Conservation (phyloP, 208 protist species). For the Herpetomonas tarakana region DNA sequence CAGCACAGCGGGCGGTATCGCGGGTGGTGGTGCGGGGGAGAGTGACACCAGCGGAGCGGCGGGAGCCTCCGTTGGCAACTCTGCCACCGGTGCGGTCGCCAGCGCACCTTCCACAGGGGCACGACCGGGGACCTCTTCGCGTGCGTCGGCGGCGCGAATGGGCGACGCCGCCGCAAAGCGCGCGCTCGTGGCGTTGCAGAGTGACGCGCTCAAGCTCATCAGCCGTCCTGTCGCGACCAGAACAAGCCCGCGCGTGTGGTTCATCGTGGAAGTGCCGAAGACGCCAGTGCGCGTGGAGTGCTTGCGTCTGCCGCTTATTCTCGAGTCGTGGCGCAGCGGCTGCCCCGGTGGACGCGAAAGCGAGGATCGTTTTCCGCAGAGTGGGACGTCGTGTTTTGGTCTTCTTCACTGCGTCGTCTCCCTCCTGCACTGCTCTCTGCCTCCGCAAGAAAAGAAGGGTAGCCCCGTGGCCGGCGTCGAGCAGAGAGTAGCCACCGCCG, state of each 20-base stretch:
- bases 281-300: slow-evolving; percentile 5
- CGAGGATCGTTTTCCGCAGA: neutral
- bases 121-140: no score
- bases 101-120: no score
- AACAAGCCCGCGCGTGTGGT: slow-evolving; percentile 7
- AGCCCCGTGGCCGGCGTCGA: no score
- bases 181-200: neutral
- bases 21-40: neutral
- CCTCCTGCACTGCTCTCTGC: slow-evolving; percentile 2
- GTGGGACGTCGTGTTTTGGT: neutral
- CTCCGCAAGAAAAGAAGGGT: no score
- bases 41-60: neutral
- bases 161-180: neutral
- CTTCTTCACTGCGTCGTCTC: slow-evolving; percentile 12
- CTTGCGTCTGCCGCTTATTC: neutral
- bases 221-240: slow-evolving; percentile 7
- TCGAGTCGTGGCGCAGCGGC: neutral
- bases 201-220: slow-evolving; percentile 2
- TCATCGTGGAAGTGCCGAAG: slow-evolving; percentile 18
- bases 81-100: no score
- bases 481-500: no score
- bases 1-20: neutral
- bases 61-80: no score
- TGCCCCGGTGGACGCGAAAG: neutral
- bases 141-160: no score